Conservation (phyloP, 2,329 filamentous ascomycete genomes). For the Remersonia thermophila region DNA sequence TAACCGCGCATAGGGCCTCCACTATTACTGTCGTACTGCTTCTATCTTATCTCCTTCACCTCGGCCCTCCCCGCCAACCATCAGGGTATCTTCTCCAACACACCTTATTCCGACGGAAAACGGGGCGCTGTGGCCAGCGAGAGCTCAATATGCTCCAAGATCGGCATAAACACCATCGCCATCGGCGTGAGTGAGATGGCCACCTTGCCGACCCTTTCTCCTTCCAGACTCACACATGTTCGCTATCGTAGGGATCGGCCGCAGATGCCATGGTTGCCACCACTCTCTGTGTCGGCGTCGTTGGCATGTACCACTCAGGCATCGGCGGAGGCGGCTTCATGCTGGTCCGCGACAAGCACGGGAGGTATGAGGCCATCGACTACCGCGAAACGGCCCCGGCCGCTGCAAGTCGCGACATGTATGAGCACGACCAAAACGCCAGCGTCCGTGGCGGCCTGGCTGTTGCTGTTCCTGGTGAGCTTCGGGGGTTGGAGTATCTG, state of each 20-base stretch:
- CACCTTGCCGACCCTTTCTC: not conserved
- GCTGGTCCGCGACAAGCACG: slow-evolving; percentile 59
- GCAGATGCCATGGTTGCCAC: slow-evolving; percentile 66
- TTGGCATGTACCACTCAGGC: slow-evolving; percentile 68
- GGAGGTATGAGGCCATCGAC: slow-evolving; percentile 76
- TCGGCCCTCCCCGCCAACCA: slow-evolving; percentile 4
- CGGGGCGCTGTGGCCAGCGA: slow-evolving; percentile 59
- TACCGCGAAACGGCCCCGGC: slow-evolving; percentile 82
- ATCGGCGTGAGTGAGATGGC: slow-evolving; percentile 30
- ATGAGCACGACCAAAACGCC: slow-evolving; percentile 51
- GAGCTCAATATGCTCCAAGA: slow-evolving; percentile 53
- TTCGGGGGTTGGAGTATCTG: slow-evolving; percentile 67
- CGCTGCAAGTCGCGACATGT: slow-evolving; percentile 77
- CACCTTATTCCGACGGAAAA: slow-evolving; percentile 8
- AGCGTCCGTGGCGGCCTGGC: slow-evolving; percentile 64
- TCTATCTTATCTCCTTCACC: slow-evolving; percentile 3
- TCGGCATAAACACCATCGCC: slow-evolving; percentile 51
- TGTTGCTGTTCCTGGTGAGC: slow-evolving; percentile 58
- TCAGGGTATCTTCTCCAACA: slow-evolving; percentile 4
- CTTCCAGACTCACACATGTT: not conserved
- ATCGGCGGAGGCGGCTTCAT: slow-evolving; percentile 89
- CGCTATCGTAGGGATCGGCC: slow-evolving; percentile 48
- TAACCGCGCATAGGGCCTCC: slow-evolving; percentile 2
- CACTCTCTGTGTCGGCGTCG: slow-evolving; percentile 61
- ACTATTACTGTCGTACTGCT: slow-evolving; percentile 5